Conservation (phyloP, 805 yeast species). For the Hyphopichia homilentoma region DNA sequence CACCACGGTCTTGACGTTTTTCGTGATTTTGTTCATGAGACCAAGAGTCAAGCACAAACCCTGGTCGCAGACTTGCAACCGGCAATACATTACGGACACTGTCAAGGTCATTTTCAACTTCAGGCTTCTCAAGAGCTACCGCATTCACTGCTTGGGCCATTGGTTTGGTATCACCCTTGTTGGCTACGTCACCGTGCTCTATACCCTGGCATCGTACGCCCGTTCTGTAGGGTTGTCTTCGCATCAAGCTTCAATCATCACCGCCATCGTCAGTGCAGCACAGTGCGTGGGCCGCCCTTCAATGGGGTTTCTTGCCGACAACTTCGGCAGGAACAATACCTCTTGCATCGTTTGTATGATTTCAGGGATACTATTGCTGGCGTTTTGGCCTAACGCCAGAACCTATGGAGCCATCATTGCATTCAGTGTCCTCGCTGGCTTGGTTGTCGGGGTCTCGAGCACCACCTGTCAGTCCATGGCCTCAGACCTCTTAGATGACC, state of each 20-base stretch:
- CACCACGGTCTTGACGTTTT: constrained; percentile 23
- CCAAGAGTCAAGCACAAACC: constrained; percentile 35
- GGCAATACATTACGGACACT: constrained; percentile 15
- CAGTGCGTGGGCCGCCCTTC: constrained; percentile 49
- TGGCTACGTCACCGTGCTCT: constrained; percentile 34
- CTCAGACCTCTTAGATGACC: constrained; percentile 17
- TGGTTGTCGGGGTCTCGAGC: constrained; percentile 27
- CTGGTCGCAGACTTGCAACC: constrained; percentile 18
- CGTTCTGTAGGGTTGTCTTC: constrained; percentile 41
- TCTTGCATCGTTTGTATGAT: constrained; percentile 16
- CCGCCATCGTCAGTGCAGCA: constrained; percentile 36
- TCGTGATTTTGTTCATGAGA: constrained; percentile 41
- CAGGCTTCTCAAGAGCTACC: constrained; percentile 20
- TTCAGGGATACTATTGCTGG: constrained; percentile 24
- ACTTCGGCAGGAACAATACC: constrained; percentile 43
- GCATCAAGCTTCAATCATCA: constrained; percentile 27
- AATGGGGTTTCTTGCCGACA: constrained; percentile 46
- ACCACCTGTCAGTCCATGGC: constrained; percentile 22
- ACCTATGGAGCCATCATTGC: constrained; percentile 28
- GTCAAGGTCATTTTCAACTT: constrained; percentile 33
- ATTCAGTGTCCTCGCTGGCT: constrained; percentile 26
- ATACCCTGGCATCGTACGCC: constrained; percentile 37
- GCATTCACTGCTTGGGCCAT: constrained; percentile 18
- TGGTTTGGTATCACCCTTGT: constrained; percentile 38
- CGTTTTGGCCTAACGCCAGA: constrained; percentile 37